Percentiles rank a stretch among this genome's conserved stretches.
These are phyloP conservation scores for Astrocystis sublimbata DNA, from an alignment of 495 filamentous ascomycete genomes.

Conservation along the genomic window DNA sequence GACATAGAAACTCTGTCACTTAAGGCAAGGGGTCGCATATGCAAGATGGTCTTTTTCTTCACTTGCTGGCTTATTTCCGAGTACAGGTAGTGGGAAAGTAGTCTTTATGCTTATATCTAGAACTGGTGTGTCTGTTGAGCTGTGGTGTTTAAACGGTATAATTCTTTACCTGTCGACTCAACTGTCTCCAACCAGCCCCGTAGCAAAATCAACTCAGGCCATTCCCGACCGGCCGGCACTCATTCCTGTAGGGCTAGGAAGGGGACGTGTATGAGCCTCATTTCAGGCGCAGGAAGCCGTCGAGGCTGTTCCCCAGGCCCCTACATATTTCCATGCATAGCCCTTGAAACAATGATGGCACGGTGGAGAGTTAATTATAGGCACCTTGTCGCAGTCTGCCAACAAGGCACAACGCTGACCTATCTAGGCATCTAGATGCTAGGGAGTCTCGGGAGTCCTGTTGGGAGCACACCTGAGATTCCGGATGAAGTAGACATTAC, in stretches of 20 bases:
- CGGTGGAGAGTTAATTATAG: constrained; percentile 6
- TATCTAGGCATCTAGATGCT: no score
- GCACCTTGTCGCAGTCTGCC: neutral
- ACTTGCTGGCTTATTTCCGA: neutral
- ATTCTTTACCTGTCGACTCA: neutral
- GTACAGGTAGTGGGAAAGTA: neutral
- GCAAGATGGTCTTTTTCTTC: no score
- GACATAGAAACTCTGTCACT: no score
- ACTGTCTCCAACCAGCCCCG: neutral
- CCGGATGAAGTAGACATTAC: no score
- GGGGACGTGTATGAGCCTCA: neutral
- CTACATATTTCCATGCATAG: constrained; percentile 6
- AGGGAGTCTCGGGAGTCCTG: no score
- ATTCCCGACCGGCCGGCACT: neutral
- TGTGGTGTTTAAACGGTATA: no score
- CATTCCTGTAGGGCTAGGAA: constrained; percentile 9
- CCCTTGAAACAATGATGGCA: neutral
- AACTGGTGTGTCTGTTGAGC: neutral
- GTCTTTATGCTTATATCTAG: neutral
- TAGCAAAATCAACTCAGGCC: neutral
- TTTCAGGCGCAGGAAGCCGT: neutral
- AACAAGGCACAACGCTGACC: neutral
- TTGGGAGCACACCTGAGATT: no score
- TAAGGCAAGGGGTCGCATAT: no score
- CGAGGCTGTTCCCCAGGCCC: no score